Base-by-base conservation (phyloP, 2,329 filamentous ascomycete genomes). In the Fusarium ambrosium region DNA sequence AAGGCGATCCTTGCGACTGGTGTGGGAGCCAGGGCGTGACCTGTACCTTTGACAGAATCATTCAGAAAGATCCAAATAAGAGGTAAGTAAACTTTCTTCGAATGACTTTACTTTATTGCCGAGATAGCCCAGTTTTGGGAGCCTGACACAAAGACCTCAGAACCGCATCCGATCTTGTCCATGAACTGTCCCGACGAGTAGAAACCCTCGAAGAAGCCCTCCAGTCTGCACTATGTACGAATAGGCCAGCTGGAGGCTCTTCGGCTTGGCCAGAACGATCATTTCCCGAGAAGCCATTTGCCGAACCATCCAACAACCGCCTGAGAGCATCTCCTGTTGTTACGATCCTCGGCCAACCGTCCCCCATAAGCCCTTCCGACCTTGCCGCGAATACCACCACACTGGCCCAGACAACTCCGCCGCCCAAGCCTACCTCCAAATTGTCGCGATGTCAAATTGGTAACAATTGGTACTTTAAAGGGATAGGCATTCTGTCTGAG, bases 21-120 rank as follows among this genome's bases (percentile, higher is more conserved):
- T 78, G 76, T 16, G 68, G 64, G 36, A 74, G 72, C 24, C 76
- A 78, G 22, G 65, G 63, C 45, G 53, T 77, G 20, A 51, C 70
- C 8, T 78, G 76, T 37, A 78, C 76, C 7, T 78, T 78, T 60
- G 70, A 77, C n/a, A 67, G 75, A 62, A 69, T 75, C 39, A 58
- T 67, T 43, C 71, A 69, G 7, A 76, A 73, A 39, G 73, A 70
- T 16, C 62, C 66, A 36, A 73, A 71, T 18, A 77, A 78, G 22
- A 73, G 72, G 76, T 78, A 62, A 53, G 16, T 77, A 60, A 53
- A 9, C 22, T 37, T 22, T 32, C 22, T 22, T 36, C 8, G 4
- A 18, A 58, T 58, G n/a, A 24, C 34, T 37, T 24, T 14, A 34
- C 20, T 24, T 24, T 2, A 6, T 37, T 27, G 36, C 8, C 29